Evolutionary conservation across 2,329 filamentous ascomycete species (phyloP).

Genomic region (Drechslerella coelobrocha): DNA sequence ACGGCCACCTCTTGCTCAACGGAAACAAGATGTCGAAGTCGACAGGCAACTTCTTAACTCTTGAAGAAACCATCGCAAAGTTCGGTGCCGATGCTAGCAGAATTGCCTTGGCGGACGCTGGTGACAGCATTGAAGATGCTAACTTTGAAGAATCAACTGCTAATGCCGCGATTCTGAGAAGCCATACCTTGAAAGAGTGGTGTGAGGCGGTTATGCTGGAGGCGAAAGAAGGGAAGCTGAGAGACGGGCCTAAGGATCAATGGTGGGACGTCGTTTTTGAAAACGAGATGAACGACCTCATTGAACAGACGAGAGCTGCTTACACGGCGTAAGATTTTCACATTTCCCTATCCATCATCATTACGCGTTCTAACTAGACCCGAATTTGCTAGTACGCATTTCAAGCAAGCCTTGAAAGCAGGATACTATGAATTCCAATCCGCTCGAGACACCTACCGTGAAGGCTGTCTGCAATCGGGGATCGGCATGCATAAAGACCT

Average conservation of each 20-base stretch:
- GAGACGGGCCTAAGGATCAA: constrained; percentile 74
- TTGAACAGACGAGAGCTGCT: constrained; percentile 77
- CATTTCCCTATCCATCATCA: neutral
- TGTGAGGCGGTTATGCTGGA: constrained; percentile 83
- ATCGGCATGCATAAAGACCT: constrained; percentile 87
- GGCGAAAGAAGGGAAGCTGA: constrained; percentile 67
- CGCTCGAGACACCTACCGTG: constrained; percentile 88
- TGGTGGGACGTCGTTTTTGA: constrained; percentile 90
- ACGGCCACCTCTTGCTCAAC: constrained; percentile 92
- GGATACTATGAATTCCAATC: constrained; percentile 89
- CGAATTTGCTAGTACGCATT: constrained; percentile 67
- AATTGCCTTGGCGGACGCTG: constrained; percentile 90
- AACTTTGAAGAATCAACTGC: constrained; percentile 97
- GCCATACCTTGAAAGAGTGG: constrained; percentile 82
- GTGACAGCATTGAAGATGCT: constrained; percentile 91
- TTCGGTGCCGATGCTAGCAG: constrained; percentile 93
- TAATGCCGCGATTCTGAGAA: constrained; percentile 86
- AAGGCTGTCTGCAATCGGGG: constrained; percentile 75
- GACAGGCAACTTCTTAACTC: constrained; percentile 94
- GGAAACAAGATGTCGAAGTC: constrained; percentile 99
- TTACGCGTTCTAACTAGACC: constrained; percentile 42
- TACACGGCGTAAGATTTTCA: constrained; percentile 68
- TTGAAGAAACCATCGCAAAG: constrained; percentile 83
- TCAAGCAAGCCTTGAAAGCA: constrained; percentile 84
- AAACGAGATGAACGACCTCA: constrained; percentile 87